Conservation (phyloP, 2,329 filamentous ascomycete species). For the Pyrenophora graminea region DNA sequence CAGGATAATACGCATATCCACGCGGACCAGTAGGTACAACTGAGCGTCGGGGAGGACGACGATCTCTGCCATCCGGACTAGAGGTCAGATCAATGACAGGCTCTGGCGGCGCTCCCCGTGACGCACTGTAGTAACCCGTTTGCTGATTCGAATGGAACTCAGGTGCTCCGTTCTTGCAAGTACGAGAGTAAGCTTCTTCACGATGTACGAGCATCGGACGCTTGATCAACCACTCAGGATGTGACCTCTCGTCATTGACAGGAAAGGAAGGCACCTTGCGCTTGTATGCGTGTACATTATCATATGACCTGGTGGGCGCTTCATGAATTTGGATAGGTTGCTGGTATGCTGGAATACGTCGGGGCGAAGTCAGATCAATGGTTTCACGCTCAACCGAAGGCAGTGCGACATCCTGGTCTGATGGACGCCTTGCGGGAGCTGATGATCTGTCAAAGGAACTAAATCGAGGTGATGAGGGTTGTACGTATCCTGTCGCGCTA, state of each 20-base stretch:
- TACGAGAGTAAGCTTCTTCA: constrained; percentile 11
- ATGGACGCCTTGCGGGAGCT: constrained; percentile 25
- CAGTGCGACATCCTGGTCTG: constrained; percentile 40
- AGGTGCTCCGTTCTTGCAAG: constrained; percentile 2
- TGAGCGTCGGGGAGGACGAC: constrained; percentile 8
- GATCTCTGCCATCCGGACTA: constrained; percentile 24
- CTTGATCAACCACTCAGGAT: constrained; percentile 14
- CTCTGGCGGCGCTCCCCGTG: constrained; percentile 16
- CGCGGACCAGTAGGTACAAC: constrained; percentile 11
- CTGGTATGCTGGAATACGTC: constrained; percentile 9
- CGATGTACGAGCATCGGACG: constrained; percentile 19
- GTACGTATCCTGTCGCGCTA: constrained; percentile 18
- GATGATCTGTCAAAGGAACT: constrained; percentile 19
- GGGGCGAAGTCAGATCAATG: constrained; percentile 24
- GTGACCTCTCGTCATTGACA: constrained; percentile 11
- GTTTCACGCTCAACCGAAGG: constrained; percentile 43
- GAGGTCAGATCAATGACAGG: constrained; percentile 33
- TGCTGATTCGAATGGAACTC: constrained; percentile 7
- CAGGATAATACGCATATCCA: constrained; percentile 25
- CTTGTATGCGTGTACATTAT: constrained; percentile 20
- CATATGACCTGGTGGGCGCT: constrained; percentile 8
- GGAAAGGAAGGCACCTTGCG: constrained; percentile 21
- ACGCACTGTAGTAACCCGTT: constrained; percentile 15
- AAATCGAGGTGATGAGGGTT: constrained; percentile 16
- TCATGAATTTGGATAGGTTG: constrained; percentile 12